phyloP scores from a whole-genome alignment of 176 grass and related monocot species.

The Thinopyrum elongatum region DNA sequence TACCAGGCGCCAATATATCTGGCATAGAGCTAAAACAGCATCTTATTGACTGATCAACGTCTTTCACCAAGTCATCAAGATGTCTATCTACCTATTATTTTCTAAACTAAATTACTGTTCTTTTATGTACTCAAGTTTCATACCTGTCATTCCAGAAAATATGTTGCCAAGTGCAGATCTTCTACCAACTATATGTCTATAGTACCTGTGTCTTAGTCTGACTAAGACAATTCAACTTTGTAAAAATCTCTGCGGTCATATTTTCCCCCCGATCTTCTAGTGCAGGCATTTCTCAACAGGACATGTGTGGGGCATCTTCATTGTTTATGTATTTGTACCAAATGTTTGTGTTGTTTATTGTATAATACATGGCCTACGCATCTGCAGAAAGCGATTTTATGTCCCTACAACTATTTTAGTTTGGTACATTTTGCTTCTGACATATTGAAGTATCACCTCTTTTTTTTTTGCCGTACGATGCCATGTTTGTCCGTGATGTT shows the following conservation, averaged over 20 bases:
- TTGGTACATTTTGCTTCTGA: background rate
- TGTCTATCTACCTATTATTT: background rate
- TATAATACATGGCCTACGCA: background rate
- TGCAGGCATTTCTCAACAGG: background rate
- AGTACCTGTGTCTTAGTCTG: background rate
- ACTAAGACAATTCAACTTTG: background rate
- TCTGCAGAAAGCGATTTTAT: background rate
- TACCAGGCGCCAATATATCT: background rate
- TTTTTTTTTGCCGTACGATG: background rate
- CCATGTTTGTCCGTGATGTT: background rate
- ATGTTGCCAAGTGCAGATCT: background rate
- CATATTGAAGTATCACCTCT: background rate
- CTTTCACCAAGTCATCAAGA: conserved; percentile 2
- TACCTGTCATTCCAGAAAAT: background rate
- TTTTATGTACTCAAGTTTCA: background rate
- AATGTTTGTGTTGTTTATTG: background rate
- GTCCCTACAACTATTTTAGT: background rate
- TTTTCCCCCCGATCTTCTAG: background rate
- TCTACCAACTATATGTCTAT: background rate
- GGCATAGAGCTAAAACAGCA: background rate
- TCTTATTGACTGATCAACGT: background rate
- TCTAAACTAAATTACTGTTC: background rate
- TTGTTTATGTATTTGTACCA: conserved; percentile 10
- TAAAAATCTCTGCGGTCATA: background rate
- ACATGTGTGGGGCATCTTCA: background rate